These are phyloP conservation scores for Hypoxylon perforatum DNA, from an alignment of 495 filamentous ascomycete species.

Conservation along the genomic window DNA sequence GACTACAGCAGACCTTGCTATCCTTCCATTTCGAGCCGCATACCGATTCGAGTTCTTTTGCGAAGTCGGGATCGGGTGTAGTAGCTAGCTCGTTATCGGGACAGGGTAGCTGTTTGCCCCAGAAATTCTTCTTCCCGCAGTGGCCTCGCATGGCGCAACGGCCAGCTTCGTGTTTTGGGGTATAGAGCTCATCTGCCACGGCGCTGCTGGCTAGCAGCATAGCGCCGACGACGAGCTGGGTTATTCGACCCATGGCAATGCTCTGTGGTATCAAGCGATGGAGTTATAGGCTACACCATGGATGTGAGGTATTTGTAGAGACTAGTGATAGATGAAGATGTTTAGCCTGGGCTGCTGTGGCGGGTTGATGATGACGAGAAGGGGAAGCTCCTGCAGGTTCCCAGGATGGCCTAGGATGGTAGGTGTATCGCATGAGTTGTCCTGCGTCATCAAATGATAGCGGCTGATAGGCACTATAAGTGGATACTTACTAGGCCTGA, in stretches of 20 bases:
- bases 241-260: slow-evolving; percentile 44
- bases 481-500: slow-evolving; percentile 1
- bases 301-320: slow-evolving; percentile 3
- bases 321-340: slow-evolving; percentile 3
- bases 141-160: slow-evolving; percentile 91
- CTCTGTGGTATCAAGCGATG: slow-evolving; percentile 27
- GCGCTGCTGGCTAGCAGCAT: slow-evolving; percentile 50
- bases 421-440: slow-evolving; percentile 34
- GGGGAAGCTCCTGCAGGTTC: slow-evolving; percentile 15
- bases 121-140: slow-evolving; percentile 89
- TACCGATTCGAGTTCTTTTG: slow-evolving; percentile 81
- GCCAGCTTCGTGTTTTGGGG: slow-evolving; percentile 82
- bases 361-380: slow-evolving; percentile 10
- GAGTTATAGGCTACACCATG: slow-evolving; percentile 33
- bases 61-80: slow-evolving; percentile 72
- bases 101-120: slow-evolving; percentile 88
- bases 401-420: slow-evolving; percentile 2
- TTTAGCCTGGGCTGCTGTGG: slow-evolving; percentile 13
- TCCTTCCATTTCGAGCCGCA: slow-evolving; percentile 88
- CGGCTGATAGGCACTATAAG: slow-evolving; percentile 6
- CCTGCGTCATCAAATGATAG: slow-evolving; percentile 44
- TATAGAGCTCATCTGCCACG: slow-evolving; percentile 51
- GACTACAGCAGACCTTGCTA: slow-evolving; percentile 83
- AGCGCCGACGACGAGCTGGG: slow-evolving; percentile 49
- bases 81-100: slow-evolving; percentile 89